phyloP scores from a whole-genome alignment of 2,329 filamentous ascomycete species.

The Xylariales sp. region DNA sequence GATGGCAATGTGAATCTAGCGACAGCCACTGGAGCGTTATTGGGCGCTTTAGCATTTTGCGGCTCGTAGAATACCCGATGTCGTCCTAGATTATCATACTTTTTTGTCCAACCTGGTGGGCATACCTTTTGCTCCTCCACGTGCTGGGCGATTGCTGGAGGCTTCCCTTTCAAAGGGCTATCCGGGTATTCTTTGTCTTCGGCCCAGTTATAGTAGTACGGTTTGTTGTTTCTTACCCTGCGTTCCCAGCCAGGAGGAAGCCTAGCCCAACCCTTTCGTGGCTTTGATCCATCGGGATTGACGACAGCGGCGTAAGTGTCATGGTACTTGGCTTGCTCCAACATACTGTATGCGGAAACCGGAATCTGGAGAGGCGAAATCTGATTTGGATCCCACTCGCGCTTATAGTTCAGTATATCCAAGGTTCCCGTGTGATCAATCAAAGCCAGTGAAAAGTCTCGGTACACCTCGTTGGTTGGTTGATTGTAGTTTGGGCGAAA shows the following conservation, averaged over 20 bases:
- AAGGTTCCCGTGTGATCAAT: background rate
- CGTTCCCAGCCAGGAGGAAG: slow-evolving; percentile 7
- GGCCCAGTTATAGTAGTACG: background rate
- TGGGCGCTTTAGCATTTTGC: background rate
- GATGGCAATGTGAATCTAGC: no score
- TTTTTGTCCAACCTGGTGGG: slow-evolving; percentile 9
- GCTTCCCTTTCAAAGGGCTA: background rate
- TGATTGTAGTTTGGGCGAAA: background rate
- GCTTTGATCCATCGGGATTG: slow-evolving; percentile 3
- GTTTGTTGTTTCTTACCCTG: background rate
- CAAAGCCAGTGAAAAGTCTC: background rate
- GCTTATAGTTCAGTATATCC: background rate
- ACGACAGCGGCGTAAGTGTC: slow-evolving; percentile 8
- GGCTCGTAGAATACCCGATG: slow-evolving; percentile 4
- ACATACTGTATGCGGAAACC: slow-evolving; percentile 10
- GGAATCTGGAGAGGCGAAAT: slow-evolving; percentile 3
- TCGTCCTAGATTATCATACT: slow-evolving; percentile 11
- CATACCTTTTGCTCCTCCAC: slow-evolving; percentile 1
- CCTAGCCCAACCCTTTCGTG: slow-evolving; percentile 8
- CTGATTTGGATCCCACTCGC: background rate
- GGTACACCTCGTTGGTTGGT: background rate
- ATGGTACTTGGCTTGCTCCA: slow-evolving; percentile 11
- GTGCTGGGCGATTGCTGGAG: background rate
- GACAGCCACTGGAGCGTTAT: background rate
- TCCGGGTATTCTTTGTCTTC: background rate